phyloP scores from a whole-genome alignment of 805 yeast genomes.

The Metschnikowia koreensis region DNA sequence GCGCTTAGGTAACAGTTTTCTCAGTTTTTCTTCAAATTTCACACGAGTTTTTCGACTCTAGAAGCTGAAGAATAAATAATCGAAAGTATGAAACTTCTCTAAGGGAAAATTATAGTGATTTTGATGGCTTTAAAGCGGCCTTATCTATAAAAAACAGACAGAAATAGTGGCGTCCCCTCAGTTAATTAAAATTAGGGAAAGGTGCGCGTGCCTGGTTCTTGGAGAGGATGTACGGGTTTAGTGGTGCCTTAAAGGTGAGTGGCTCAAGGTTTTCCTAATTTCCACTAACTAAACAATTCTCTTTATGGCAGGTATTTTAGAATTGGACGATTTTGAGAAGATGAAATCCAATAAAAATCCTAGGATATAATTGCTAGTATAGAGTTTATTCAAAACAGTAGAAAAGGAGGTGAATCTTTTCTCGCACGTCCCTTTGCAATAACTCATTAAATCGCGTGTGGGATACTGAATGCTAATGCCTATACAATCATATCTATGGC shows the following conservation, averaged over 20 bases:
- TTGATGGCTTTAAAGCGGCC: neutral
- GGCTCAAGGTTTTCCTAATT: neutral
- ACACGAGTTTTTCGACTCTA: neutral
- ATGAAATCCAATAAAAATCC: too few species aligned
- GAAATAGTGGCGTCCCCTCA: neutral
- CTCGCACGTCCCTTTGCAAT: too few species aligned
- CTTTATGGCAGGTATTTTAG: too few species aligned
- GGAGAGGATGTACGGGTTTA: neutral
- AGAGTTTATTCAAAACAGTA: too few species aligned
- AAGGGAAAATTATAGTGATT: neutral
- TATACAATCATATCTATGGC: too few species aligned
- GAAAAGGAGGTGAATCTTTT: too few species aligned
- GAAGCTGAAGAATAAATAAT: neutral
- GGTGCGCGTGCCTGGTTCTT: neutral
- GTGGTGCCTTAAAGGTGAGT: neutral
- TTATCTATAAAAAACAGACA: neutral
- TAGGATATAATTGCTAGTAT: too few species aligned
- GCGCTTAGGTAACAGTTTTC: neutral
- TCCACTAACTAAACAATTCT: too few species aligned
- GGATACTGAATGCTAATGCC: too few species aligned
- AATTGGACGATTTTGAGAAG: too few species aligned
- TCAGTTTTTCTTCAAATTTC: neutral
- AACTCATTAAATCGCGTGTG: too few species aligned
- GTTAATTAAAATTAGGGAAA: neutral
- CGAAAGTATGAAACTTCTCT: neutral